Base-by-base conservation (phyloP, 1,284 basidiomycete genomes). In the Papiliotrema terrestris region DNA sequence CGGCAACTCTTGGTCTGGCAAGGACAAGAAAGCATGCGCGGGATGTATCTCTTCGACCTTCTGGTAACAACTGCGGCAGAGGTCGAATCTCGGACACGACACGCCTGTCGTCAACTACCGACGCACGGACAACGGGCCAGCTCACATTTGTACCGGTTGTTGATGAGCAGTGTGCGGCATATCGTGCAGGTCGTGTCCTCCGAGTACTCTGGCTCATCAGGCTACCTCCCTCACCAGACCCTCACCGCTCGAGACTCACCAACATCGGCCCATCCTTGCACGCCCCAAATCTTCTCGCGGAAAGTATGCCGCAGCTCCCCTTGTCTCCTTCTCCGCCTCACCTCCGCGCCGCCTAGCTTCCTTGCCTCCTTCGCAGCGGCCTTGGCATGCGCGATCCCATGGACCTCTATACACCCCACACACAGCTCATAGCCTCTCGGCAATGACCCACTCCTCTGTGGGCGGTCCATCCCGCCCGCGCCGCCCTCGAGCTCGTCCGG, bases 1-100 rank as follows among this genome's bases (percentile, higher is more conserved):
- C 19, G 60, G 61, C 6, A 62, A 38, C 2, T 55, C 48, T 41
- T 59, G 61, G 63, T 89, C 87, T n/a, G 85, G 86, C 2, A 92
- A 81, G 3, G 83, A 81, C 11, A 93, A 77, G 79, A 94, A 94
- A 0, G 86, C 84, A 68, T 95, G 90, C 0, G 83, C 83, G 5
- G 91, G 91, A 68, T 95, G 91, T 20, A 93, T 83, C 65, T 92
- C 89, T 63, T 93, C 88, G 8, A 92, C 89, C 78, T 68, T 62
- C 48, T 63, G 65, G 58, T 68, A 67, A 52, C 90, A 93, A 1
- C 86, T 85, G 45, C 84, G 80, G 71, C 91, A 94, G 20, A 94
- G 76, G 62, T 86, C 85, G 69, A 91, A 87, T 58, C 86, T 86
- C 46, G 81, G 71, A 72, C 91, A 94, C 9, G 85, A 86, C 14